These are phyloP conservation scores for Exophiala sideris DNA, from an alignment of 2,329 filamentous ascomycete genomes.

Conservation along the genomic window DNA sequence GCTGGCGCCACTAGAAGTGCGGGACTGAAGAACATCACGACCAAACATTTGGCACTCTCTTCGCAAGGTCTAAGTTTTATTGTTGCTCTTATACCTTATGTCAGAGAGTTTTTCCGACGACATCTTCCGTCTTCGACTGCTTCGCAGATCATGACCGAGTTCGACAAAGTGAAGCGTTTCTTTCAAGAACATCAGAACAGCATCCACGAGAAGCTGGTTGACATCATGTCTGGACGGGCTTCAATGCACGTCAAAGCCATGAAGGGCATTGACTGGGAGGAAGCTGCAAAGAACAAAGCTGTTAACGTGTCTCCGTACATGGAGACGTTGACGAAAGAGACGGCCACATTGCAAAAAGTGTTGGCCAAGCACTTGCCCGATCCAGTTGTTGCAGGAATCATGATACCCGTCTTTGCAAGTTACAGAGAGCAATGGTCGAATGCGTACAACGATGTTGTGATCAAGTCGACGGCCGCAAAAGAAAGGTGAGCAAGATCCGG, in stretches of 20 bases:
- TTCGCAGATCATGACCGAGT: constrained; percentile 67
- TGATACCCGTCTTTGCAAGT: constrained; percentile 76
- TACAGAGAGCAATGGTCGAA: constrained; percentile 77
- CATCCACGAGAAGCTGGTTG: constrained; percentile 88
- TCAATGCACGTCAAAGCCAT: constrained; percentile 70
- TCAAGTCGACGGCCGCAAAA: constrained; percentile 66
- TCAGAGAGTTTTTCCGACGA: constrained; percentile 85
- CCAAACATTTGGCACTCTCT: constrained; percentile 87
- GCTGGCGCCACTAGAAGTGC: constrained; percentile 86
- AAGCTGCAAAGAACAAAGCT: constrained; percentile 39
- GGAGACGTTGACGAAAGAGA: constrained; percentile 84
- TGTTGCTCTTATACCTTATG: constrained; percentile 79
- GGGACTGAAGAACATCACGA: constrained; percentile 92
- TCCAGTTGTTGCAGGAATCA: constrained; percentile 73
- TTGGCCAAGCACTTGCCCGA: constrained; percentile 78
- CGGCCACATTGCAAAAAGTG: constrained; percentile 76
- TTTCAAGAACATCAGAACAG: constrained; percentile 86
- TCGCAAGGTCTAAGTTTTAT: constrained; percentile 87
- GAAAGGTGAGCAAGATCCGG: constrained; percentile 58
- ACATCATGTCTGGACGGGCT: constrained; percentile 82
- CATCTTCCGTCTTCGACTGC: constrained; percentile 55
- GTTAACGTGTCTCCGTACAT: constrained; percentile 66
- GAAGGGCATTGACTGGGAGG: constrained; percentile 72
- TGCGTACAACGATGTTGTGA: constrained; percentile 62
- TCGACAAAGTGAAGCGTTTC: constrained; percentile 79